phyloP scores from a whole-genome alignment of 345 rosid species.

The Lepidium africanum region DNA sequence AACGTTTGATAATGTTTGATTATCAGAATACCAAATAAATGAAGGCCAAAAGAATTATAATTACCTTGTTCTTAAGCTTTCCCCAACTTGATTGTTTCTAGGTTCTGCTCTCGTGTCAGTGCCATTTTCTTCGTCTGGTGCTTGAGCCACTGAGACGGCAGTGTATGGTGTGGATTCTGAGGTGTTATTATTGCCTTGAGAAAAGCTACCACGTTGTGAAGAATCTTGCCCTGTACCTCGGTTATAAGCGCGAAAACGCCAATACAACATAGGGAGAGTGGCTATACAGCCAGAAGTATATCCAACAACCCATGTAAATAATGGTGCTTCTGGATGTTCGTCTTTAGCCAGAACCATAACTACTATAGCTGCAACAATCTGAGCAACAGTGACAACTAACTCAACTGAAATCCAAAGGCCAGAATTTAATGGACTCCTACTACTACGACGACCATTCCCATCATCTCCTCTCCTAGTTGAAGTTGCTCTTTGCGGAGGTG shows the following conservation, averaged over 20 bases:
- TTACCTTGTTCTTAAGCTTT: slow-evolving; percentile 45
- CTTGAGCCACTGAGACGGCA: slow-evolving; percentile 50
- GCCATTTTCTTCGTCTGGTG: slow-evolving; percentile 47
- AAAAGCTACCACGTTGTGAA: slow-evolving; percentile 30
- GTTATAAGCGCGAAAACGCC: slow-evolving; percentile 58
- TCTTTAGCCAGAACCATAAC: slow-evolving; percentile 55
- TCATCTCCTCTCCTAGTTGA: slow-evolving; percentile 42
- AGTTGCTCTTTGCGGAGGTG: slow-evolving; percentile 33
- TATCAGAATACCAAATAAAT: neutral
- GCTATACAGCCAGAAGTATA: slow-evolving; percentile 80
- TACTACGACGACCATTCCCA: slow-evolving; percentile 35
- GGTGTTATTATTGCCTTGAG: slow-evolving; percentile 31
- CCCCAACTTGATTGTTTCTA: slow-evolving; percentile 31
- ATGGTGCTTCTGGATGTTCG: slow-evolving; percentile 75
- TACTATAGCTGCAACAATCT: slow-evolving; percentile 70
- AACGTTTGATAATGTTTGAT: no score
- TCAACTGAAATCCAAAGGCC: slow-evolving; percentile 80
- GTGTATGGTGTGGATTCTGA: slow-evolving; percentile 53
- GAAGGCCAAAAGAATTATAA: neutral
- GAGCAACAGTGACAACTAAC: slow-evolving; percentile 57
- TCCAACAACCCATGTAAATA: slow-evolving; percentile 76
- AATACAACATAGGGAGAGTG: slow-evolving; percentile 71
- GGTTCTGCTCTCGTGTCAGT: slow-evolving; percentile 19
- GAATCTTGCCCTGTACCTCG: slow-evolving; percentile 35
- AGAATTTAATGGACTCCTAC: slow-evolving; percentile 72